These are phyloP conservation scores for Pseudopithomyces chartarum DNA, from an alignment of 2,329 filamentous ascomycete species.

Conservation along the genomic window DNA sequence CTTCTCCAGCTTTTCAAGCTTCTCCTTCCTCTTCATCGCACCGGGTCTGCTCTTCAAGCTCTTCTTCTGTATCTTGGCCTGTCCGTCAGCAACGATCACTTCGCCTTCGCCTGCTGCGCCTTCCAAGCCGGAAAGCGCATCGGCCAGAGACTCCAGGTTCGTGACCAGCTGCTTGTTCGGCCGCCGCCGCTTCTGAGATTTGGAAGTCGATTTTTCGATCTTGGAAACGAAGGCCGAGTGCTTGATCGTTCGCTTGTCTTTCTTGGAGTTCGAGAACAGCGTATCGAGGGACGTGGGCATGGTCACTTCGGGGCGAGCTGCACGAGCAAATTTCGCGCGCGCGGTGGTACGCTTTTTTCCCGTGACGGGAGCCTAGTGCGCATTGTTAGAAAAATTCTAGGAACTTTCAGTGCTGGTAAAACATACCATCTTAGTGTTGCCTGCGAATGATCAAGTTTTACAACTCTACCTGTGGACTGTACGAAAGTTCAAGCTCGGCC, in stretches of 20 bases:
- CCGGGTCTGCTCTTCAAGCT: constrained; percentile 77
- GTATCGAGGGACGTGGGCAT: constrained; percentile 44
- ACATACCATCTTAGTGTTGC: too few relatives aligned
- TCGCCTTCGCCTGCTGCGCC: constrained; percentile 35
- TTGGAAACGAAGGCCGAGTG: constrained; percentile 79
- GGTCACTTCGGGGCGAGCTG: constrained; percentile 24
- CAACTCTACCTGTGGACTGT: too few relatives aligned
- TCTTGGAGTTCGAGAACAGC: constrained; percentile 74
- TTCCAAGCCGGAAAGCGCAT: constrained; percentile 73
- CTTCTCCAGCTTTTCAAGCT: constrained; percentile 78
- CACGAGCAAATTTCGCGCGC: constrained; percentile 39
- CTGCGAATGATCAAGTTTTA: neutral
- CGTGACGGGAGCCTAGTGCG: constrained; percentile 34
- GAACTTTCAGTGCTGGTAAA: too few relatives aligned
- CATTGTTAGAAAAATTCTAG: neutral
- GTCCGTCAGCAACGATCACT: constrained; percentile 40
- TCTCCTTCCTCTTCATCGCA: constrained; percentile 82
- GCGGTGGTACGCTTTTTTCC: constrained; percentile 42
- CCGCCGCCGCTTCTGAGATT: constrained; percentile 66
- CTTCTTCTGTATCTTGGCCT: constrained; percentile 72
- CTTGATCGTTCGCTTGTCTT: constrained; percentile 81
- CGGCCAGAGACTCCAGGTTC: constrained; percentile 75
- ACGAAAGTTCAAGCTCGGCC: too few relatives aligned
- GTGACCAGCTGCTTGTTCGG: constrained; percentile 79
- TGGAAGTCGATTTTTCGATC: constrained; percentile 66